Percentiles rank a stretch among this genome's conserved stretches.
phyloP scores from a whole-genome alignment of 73 alveolate species.

The Stentor roeselii region DNA sequence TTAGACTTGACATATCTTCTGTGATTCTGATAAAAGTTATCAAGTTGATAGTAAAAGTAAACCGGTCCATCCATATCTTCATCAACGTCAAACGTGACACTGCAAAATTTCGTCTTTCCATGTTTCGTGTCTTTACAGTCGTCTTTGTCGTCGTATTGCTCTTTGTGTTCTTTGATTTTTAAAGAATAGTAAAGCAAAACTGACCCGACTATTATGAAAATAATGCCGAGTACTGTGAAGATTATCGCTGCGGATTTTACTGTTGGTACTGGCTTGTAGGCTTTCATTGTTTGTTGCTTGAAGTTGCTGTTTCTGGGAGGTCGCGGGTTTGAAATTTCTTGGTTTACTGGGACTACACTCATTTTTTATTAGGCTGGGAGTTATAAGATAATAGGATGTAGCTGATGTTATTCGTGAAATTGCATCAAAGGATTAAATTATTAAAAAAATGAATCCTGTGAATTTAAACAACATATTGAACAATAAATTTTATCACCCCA shows the following conservation, averaged over 20 bases:
- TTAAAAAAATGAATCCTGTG: no score
- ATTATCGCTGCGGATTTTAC: conserved; percentile 59
- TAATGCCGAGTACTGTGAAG: conserved; percentile 70
- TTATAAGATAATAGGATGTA: no score
- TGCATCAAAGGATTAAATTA: no score
- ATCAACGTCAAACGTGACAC: conserved; percentile 43
- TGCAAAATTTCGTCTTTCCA: conserved; percentile 31
- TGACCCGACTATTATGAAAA: conserved; percentile 76
- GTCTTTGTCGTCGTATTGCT: conserved; percentile 63
- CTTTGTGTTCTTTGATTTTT: conserved; percentile 58
- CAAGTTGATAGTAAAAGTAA: conserved; percentile 80
- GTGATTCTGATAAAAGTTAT: conserved; percentile 90
- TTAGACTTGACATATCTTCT: conserved; percentile 82
- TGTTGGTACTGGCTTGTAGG: conserved; percentile 92
- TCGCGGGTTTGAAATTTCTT: conserved; percentile 64
- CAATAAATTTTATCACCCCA: no score
- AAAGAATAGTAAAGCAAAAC: conserved; percentile 64
- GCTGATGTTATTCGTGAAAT: no score
- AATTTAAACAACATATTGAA: no score
- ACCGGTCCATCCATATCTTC: conserved; percentile 71
- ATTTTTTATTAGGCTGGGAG: not conserved
- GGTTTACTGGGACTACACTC: conserved; percentile 63
- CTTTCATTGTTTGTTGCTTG: conserved; percentile 81
- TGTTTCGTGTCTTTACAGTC: conserved; percentile 1
- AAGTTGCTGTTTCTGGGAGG: conserved; percentile 59